phyloP scores from a whole-genome alignment of 176 grass and related monocot genomes.

The Aegilops bicornis region DNA sequence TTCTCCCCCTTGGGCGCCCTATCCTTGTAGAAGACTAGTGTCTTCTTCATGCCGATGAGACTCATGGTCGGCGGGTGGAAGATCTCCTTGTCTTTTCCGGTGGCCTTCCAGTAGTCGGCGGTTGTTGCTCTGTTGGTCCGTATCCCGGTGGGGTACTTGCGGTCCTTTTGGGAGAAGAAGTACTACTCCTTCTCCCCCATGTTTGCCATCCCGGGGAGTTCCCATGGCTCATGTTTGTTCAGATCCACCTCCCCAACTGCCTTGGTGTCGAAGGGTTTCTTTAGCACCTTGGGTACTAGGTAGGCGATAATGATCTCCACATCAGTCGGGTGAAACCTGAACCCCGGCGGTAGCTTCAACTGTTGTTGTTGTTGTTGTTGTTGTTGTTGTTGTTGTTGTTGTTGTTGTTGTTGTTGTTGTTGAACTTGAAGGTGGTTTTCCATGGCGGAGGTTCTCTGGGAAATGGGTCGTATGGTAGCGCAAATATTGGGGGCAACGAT shows the following conservation, averaged over 20 bases:
- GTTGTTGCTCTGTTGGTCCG: slow-evolving; percentile 48
- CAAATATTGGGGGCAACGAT: neutral
- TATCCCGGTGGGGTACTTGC: slow-evolving; percentile 53
- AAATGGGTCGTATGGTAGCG: neutral
- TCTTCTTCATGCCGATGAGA: slow-evolving; percentile 66
- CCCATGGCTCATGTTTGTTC: slow-evolving; percentile 73
- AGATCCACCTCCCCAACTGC: slow-evolving; percentile 54
- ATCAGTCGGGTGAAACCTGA: slow-evolving; percentile 58
- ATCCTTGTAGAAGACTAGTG: slow-evolving; percentile 52
- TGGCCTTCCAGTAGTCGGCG: slow-evolving; percentile 57
- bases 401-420: neutral
- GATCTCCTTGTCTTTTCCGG: slow-evolving; percentile 58
- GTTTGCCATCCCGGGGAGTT: slow-evolving; percentile 48
- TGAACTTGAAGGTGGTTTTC: neutral
- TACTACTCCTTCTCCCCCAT: slow-evolving; percentile 62
- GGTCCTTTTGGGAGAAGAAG: slow-evolving; percentile 52
- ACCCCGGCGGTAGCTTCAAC: slow-evolving; percentile 45
- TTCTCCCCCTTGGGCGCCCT: slow-evolving; percentile 48
- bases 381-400: too few relatives aligned
- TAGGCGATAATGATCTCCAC: slow-evolving; percentile 68
- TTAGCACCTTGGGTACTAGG: slow-evolving; percentile 45
- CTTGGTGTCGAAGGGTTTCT: slow-evolving; percentile 21
- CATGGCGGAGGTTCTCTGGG: slow-evolving; percentile 9
- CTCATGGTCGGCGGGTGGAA: neutral
- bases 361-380: neutral